Conservation (phyloP, 345 rosid species). For the Corymbia maculata region DNA sequence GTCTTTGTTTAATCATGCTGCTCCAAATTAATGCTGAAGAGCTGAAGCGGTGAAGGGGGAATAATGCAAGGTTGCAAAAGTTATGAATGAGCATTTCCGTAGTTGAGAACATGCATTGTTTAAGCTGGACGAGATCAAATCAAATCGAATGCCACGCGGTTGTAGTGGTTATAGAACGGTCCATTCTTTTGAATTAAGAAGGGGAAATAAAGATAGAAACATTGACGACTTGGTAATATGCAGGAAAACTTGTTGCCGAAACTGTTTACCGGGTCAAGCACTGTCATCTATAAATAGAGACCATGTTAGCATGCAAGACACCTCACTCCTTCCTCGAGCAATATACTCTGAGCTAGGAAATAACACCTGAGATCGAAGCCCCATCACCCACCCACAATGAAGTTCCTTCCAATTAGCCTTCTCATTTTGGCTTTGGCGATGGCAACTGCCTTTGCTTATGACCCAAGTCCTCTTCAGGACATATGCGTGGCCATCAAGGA, state of each 20-base stretch:
- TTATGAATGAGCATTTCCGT: neutral
- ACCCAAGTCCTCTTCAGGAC: constrained; percentile 22
- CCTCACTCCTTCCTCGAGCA: neutral
- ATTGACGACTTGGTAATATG: neutral
- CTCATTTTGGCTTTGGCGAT: constrained; percentile 3
- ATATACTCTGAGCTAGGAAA: neutral
- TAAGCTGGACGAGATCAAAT: neutral
- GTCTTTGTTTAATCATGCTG: neutral
- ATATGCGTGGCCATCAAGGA: constrained; percentile 12
- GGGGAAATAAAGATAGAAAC: neutral
- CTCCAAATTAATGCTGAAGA: neutral
- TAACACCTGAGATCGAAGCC: neutral
- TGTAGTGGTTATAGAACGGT: neutral
- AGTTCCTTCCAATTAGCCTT: neutral
- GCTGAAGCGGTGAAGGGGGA: neutral
- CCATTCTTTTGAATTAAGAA: neutral
- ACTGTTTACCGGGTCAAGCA: neutral
- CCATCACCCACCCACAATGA: neutral
- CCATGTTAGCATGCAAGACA: neutral
- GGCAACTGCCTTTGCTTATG: constrained; percentile 3
- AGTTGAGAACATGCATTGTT: neutral
- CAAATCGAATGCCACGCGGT: neutral
- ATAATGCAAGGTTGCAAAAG: neutral
- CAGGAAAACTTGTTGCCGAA: neutral
- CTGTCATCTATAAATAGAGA: neutral